phyloP scores from a whole-genome alignment of 768 basidiomycete genomes.

The Lactifluus rugatus region DNA sequence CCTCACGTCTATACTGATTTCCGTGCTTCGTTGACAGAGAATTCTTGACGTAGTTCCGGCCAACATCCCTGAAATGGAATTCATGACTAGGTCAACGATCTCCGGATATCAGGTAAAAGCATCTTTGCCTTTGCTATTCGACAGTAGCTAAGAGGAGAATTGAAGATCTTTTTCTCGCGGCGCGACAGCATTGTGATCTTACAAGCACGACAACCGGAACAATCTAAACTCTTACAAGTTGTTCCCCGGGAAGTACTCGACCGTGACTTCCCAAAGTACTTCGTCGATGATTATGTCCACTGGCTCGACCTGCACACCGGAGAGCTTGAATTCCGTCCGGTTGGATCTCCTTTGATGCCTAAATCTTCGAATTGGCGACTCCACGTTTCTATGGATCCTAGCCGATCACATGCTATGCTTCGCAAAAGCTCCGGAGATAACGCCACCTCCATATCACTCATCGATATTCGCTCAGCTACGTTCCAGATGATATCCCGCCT shows the following conservation, averaged over 20 bases:
- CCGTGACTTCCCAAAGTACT: slow-evolving; percentile 26
- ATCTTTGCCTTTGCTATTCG: not conserved
- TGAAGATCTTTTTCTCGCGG: not conserved
- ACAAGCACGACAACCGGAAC: not conserved
- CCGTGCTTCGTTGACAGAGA: not conserved
- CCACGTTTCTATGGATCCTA: not conserved
- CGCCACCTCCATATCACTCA: too few relatives aligned
- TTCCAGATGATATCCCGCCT: too few relatives aligned
- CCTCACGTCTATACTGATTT: not conserved
- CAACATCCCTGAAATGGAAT: not conserved
- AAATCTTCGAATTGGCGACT: slow-evolving; percentile 25
- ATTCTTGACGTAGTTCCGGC: not conserved
- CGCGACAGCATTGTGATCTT: not conserved
- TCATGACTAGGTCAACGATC: not conserved
- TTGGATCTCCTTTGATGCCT: slow-evolving; percentile 24
- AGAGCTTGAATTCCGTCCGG: slow-evolving; percentile 26
- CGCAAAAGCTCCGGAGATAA: not conserved
- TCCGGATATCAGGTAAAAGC: not conserved
- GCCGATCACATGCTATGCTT: not conserved
- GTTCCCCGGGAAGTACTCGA: slow-evolving; percentile 27
- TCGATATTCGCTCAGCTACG: too few relatives aligned
- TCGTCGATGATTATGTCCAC: not conserved
- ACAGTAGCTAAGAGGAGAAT: not conserved
- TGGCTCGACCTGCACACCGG: not conserved
- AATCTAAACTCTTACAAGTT: slow-evolving; percentile 19